Percentiles rank a stretch among this genome's conserved stretches.
These are phyloP conservation scores for Staphylotrichum longicolle DNA, from an alignment of 495 filamentous ascomycete genomes.

Conservation along the genomic window DNA sequence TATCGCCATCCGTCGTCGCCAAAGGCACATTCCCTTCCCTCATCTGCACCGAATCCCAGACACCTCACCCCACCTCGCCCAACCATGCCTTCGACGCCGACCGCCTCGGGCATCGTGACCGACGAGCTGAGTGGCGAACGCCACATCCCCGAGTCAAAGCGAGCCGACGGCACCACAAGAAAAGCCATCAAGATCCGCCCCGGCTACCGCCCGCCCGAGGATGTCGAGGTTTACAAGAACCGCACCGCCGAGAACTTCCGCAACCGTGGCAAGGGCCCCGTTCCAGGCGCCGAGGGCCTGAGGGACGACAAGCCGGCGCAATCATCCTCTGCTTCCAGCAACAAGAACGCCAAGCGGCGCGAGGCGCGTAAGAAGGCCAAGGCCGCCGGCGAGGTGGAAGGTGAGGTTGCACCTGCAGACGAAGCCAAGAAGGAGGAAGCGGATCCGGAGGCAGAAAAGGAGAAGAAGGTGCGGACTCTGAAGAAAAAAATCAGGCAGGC, in stretches of 20 bases:
- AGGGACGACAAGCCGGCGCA: conserved; percentile 52
- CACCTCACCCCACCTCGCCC: conserved; percentile 5
- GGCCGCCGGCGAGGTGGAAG: conserved; percentile 46
- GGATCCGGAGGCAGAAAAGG: conserved; percentile 73
- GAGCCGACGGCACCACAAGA: conserved; percentile 82
- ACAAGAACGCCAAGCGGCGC: conserved; percentile 91
- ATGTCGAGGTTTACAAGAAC: conserved; percentile 96
- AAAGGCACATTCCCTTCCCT: not conserved
- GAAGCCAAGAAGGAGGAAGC: conserved; percentile 34
- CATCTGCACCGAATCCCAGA: not conserved
- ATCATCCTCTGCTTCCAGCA: conserved; percentile 52
- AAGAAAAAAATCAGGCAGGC: conserved; percentile 96
- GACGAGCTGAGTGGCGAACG: conserved; percentile 70
- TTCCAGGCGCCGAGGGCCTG: conserved; percentile 74
- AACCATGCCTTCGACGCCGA: conserved; percentile 50
- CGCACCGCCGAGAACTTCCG: conserved; percentile 83
- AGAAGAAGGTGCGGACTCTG: conserved; percentile 90
- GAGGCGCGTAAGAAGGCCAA: conserved; percentile 89
- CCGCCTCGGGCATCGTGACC: conserved; percentile 71
- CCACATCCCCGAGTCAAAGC: conserved; percentile 80
- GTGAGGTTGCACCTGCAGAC: conserved; percentile 34
- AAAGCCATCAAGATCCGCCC: conserved; percentile 91
- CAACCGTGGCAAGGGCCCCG: conserved; percentile 66
- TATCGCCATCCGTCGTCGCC: too few relatives aligned
- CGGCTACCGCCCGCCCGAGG: conserved; percentile 92